These are phyloP conservation scores for Moelleriella libera DNA, from an alignment of 2,329 filamentous ascomycete species.

Conservation along the genomic window DNA sequence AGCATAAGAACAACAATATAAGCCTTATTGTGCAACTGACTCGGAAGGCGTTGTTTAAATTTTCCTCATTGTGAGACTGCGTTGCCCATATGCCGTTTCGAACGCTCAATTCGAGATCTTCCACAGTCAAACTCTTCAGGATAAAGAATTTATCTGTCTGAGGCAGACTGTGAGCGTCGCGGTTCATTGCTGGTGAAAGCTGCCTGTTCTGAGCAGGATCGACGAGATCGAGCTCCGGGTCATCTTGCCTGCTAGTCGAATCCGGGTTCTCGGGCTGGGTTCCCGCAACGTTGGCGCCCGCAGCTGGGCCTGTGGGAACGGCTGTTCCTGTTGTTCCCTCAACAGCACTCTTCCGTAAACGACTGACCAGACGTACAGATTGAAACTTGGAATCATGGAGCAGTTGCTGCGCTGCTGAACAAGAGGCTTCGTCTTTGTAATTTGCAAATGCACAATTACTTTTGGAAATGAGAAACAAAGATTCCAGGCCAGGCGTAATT, in stretches of 20 bases:
- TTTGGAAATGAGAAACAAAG: conserved; percentile 86
- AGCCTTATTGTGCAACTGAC: conserved; percentile 29
- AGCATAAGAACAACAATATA: not conserved
- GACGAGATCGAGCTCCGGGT: conserved; percentile 4
- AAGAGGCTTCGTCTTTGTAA: conserved; percentile 69
- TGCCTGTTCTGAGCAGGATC: not conserved
- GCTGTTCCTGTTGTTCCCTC: conserved; percentile 31
- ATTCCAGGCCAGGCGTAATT: conserved; percentile 67
- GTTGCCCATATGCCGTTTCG: conserved; percentile 85
- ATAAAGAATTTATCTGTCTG: conserved; percentile 52
- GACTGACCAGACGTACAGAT: conserved; percentile 72
- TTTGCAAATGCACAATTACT: conserved; percentile 97
- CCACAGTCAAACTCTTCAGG: conserved; percentile 80
- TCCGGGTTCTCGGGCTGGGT: not conserved
- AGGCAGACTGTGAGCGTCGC: conserved; percentile 1
- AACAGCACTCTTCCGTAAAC: conserved; percentile 49
- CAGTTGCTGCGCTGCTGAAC: conserved; percentile 61
- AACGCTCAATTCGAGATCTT: conserved; percentile 83
- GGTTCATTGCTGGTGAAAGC: not conserved
- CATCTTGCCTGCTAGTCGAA: not conserved
- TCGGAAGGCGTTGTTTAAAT: conserved; percentile 68
- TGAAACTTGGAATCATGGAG: conserved; percentile 88
- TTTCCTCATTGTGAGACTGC: conserved; percentile 82
- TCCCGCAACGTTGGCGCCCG: conserved; percentile 10
- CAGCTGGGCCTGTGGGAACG: conserved; percentile 40